Percentiles rank a stretch among this genome's conserved stretches.
These are phyloP conservation scores for Hygrocybe punicea DNA, from an alignment of 768 basidiomycete genomes.

Conservation along the genomic window DNA sequence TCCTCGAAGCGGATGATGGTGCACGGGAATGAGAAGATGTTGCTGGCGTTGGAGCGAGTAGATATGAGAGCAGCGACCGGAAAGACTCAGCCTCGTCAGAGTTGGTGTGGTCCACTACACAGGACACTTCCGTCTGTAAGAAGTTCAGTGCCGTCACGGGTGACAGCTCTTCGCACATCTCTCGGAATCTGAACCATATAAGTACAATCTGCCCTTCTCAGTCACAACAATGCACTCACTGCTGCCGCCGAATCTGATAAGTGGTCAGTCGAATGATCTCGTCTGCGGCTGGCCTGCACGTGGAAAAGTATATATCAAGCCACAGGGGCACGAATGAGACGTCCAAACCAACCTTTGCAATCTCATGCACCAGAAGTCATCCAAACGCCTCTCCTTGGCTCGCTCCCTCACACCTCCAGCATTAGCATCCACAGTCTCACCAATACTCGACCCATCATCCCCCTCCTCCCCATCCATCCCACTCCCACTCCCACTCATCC, in stretches of 20 bases:
- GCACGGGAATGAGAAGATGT: conserved; percentile 12
- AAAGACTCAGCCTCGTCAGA: conserved; percentile 59
- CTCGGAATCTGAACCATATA: conserved; percentile 54
- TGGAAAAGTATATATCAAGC: not conserved
- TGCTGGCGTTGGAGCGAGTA: conserved; percentile 45
- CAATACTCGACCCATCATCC: conserved; percentile 11
- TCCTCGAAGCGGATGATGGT: conserved; percentile 14
- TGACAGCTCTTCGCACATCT: conserved; percentile 66
- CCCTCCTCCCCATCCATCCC: conserved; percentile 19
- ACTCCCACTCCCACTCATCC: conserved; percentile 10
- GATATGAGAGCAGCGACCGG: conserved; percentile 61
- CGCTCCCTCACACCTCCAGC: conserved; percentile 21
- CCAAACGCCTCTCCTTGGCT: conserved; percentile 49
- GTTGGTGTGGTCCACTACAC: conserved; percentile 67
- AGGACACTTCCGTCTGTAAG: conserved; percentile 64
- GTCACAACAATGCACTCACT: conserved; percentile 43
- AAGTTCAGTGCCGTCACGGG: conserved; percentile 67
- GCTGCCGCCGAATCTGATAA: conserved; percentile 66
- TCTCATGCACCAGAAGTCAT: conserved; percentile 78
- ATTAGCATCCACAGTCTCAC: not conserved
- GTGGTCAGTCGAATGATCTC: conserved; percentile 63
- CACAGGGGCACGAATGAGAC: not conserved
- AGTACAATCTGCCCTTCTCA: not conserved
- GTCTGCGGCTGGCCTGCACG: conserved; percentile 52
- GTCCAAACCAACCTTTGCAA: conserved; percentile 51